Evolutionary conservation across 164 flowering plant genomes (phyloP).

Genomic region (Piper longum): DNA sequence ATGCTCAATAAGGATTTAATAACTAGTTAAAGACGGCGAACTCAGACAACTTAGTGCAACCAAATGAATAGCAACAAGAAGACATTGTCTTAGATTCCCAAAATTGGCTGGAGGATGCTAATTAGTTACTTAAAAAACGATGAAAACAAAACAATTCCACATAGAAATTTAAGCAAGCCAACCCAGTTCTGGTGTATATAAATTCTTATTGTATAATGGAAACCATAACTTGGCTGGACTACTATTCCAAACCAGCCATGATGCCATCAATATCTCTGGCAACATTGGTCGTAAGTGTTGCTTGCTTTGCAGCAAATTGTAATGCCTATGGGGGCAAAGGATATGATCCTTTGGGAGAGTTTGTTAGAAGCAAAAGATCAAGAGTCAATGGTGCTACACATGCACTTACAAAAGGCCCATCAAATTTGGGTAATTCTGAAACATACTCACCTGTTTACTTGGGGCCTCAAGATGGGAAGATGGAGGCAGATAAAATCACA

Average conservation of each 20-base stretch:
- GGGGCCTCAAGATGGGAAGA: constrained; percentile 20
- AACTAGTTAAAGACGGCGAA: too few relatives aligned
- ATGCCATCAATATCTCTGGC: not conserved
- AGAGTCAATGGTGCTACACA: not conserved
- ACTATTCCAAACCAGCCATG: not conserved
- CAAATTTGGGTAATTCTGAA: not conserved
- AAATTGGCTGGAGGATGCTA: too few relatives aligned
- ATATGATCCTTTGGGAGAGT: not conserved
- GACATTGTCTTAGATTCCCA: too few relatives aligned
- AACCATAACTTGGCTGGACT: not conserved
- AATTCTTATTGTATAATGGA: too few relatives aligned
- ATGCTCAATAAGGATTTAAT: too few relatives aligned
- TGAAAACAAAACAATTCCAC: too few relatives aligned
- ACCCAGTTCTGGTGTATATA: too few relatives aligned
- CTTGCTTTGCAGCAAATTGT: not conserved
- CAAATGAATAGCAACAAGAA: too few relatives aligned
- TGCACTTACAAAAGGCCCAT: not conserved
- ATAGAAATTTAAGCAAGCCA: too few relatives aligned
- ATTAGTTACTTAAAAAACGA: too few relatives aligned
- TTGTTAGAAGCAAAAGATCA: not conserved
- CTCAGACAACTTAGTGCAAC: too few relatives aligned
- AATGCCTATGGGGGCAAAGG: not conserved
- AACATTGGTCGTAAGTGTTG: not conserved
- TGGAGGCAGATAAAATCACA: constrained; percentile 25
- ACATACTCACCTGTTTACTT: constrained; percentile 3